Evolutionary conservation across 768 basidiomycete species (phyloP), one percentile per base, ranked within the genome.

Genomic region (Trametes elegans): DNA sequence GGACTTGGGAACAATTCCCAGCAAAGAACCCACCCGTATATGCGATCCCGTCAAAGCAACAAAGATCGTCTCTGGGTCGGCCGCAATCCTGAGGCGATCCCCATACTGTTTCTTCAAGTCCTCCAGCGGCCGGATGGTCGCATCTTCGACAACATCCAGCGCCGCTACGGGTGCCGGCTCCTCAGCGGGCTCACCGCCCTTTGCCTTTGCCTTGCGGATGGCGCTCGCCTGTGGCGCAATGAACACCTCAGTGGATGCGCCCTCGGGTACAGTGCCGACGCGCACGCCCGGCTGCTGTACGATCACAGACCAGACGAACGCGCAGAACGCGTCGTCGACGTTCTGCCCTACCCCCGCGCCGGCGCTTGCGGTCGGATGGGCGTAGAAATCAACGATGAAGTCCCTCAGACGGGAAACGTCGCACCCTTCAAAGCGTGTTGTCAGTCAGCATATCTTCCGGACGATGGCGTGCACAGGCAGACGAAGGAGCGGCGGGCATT

Each of bases 1-100:
- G 14, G n/a, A 36, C 0, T 27, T 16, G 5, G 14, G 36, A 5
- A 28, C 11, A 1, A 64, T 34, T 56, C 63, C 63, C 36, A 41
- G 29, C 11, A 45, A 21, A 14, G 41, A 39, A 26, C 86, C 38
- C 60, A 94, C 93, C 60, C 87, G 76, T 49, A 87, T 84, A 71
- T 94, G 92, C 11, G 88, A 88, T 4, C 93, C 93, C 14, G 90
- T 93, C 38, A 95, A 80, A 5, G 90, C 88, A 34, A 79, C 77
- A 68, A 90, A 90, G 18, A 81, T 85, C 5, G 84, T 82, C 61
- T 88, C 83, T 9, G 85, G 79, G 57, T 90, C 84, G 1, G 88
- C 82, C 5, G 88, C 87, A 54, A 95, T 80, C 57, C 93, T 78
- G 34, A 95, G 69, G 1, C 73, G 70, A 49, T 82, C 77, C 6